phyloP scores from a whole-genome alignment of 139 green algal species.

The Dunaliella sp. region DNA sequence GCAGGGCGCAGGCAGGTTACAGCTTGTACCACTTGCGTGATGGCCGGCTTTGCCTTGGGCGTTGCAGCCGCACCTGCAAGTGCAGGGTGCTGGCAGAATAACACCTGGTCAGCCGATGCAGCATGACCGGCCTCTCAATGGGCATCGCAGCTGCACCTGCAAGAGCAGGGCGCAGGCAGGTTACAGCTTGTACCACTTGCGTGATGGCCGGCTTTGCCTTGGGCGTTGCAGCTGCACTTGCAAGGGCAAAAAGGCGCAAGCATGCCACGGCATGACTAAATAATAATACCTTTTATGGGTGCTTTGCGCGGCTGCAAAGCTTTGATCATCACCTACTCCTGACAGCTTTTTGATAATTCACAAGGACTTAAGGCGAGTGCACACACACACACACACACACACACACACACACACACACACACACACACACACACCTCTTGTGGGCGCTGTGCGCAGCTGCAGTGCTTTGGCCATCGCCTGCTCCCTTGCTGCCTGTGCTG shows the following conservation, averaged over 20 bases:
- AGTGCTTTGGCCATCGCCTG: not conserved
- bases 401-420: not conserved
- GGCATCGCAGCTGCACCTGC: too few species aligned
- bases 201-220: not conserved
- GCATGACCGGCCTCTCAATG: not conserved
- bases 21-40: not conserved
- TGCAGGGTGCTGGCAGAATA: not conserved
- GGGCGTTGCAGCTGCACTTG: not conserved
- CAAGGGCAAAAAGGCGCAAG: not conserved
- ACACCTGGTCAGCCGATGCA: not conserved
- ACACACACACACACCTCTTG: not conserved
- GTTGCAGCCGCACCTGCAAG: too few species aligned
- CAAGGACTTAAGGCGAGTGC: not conserved
- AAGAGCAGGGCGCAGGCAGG: too few species aligned
- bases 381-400: not conserved
- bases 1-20: too few species aligned
- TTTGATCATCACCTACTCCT: too few species aligned
- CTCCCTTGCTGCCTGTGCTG: not conserved
- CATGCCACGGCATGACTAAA: too few species aligned
- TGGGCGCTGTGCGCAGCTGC: not conserved
- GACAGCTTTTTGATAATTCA: not conserved
- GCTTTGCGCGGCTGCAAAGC: too few species aligned
- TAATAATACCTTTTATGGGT: too few species aligned
- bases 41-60: too few species aligned
- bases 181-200: not conserved